Percentiles rank a stretch among this genome's conserved stretches.
Evolutionary conservation across 2,329 filamentous ascomycete genomes (phyloP).

Genomic region (Aspergillus uvarum): DNA sequence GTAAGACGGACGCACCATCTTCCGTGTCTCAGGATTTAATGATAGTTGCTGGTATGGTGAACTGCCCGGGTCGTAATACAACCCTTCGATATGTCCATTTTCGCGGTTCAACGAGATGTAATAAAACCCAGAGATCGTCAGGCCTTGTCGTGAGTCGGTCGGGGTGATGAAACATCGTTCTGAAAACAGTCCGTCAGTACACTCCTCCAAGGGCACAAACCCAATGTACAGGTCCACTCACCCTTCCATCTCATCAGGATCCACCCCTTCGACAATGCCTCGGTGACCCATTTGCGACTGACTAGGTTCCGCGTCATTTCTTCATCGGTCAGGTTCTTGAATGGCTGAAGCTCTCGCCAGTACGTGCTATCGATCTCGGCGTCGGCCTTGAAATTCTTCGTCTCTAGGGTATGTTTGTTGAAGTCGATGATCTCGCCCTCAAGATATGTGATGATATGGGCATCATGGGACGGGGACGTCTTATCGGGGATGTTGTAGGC

Average conservation of each 20-base stretch:
- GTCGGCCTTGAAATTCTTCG: conserved; percentile 48
- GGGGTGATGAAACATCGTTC: conserved; percentile 52
- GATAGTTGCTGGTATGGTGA: conserved; percentile 51
- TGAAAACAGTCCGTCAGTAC: conserved; percentile 18
- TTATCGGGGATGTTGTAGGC: conserved; percentile 65
- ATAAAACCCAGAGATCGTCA: conserved; percentile 53
- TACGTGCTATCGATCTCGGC: conserved; percentile 49
- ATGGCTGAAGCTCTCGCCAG: conserved; percentile 50
- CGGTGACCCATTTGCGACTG: conserved; percentile 47
- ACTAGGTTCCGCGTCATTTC: conserved; percentile 46
- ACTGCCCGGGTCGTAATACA: conserved; percentile 52
- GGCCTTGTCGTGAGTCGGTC: conserved; percentile 46
- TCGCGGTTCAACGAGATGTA: conserved; percentile 50
- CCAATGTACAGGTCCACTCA: conserved; percentile 20
- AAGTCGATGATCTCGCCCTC: conserved; percentile 71
- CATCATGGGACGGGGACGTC: conserved; percentile 41
- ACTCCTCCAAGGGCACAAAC: background rate
- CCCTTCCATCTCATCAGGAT: conserved; percentile 55
- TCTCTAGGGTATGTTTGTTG: conserved; percentile 48
- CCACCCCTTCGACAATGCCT: conserved; percentile 45
- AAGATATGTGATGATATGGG: conserved; percentile 63
- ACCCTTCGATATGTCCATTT: conserved; percentile 47
- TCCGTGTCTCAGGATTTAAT: conserved; percentile 41
- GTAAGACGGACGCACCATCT: conserved; percentile 45
- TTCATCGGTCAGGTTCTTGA: conserved; percentile 46